phyloP scores from a whole-genome alignment of 2,329 filamentous ascomycete species.

The Exophiala aquamarina region DNA sequence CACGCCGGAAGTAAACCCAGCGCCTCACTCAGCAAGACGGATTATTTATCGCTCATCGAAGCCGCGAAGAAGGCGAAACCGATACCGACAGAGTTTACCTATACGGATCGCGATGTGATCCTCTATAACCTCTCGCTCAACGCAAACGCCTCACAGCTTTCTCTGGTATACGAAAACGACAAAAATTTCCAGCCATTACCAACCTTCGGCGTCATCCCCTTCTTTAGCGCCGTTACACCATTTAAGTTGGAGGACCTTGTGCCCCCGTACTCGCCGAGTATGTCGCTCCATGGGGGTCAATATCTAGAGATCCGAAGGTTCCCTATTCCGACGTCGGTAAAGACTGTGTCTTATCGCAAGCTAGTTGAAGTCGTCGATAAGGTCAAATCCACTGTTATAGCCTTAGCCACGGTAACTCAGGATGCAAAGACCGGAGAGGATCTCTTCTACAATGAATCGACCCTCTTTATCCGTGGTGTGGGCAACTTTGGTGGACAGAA shows the following conservation, averaged over 20 bases:
- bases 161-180: conserved; percentile 83
- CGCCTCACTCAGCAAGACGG: conserved; percentile 25
- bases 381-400: conserved; percentile 80
- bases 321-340: conserved; percentile 76
- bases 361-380: conserved; percentile 96
- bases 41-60: conserved; percentile 73
- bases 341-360: conserved; percentile 2
- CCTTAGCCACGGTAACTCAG: conserved; percentile 75
- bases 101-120: conserved; percentile 81
- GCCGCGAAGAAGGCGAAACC: conserved; percentile 69
- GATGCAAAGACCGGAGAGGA: conserved; percentile 75
- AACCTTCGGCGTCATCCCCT: conserved; percentile 83
- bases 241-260: conserved; percentile 80
- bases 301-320: conserved; percentile 91
- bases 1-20: not conserved
- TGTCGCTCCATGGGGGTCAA: conserved; percentile 97
- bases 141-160: conserved; percentile 82
- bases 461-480: conserved; percentile 85
- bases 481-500: conserved; percentile 84
- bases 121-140: conserved; percentile 95
- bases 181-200: conserved; percentile 91
- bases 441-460: conserved; percentile 93
- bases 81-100: conserved; percentile 74
- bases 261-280: conserved; percentile 95
- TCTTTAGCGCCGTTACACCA: conserved; percentile 77